Conservation (phyloP, 495 filamentous ascomycete species). For the Trichoderma parareesei region DNA sequence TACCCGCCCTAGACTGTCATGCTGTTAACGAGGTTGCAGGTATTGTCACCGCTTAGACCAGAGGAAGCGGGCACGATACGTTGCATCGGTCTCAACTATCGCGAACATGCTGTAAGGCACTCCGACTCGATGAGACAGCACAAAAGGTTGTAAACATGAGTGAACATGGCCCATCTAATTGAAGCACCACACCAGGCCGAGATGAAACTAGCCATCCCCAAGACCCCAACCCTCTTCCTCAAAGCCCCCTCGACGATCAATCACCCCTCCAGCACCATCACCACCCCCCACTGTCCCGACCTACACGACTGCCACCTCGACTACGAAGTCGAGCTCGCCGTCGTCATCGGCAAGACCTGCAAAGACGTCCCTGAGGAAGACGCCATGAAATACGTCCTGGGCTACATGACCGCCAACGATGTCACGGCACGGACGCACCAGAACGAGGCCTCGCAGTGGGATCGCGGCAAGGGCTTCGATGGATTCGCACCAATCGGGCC, state of each 20-base stretch:
- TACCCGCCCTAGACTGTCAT: neutral
- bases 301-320: conserved; percentile 30
- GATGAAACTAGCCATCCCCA: conserved; percentile 31
- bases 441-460: conserved; percentile 6
- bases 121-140: neutral
- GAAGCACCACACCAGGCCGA: conserved; percentile 10
- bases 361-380: conserved; percentile 29
- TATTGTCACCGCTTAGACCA: neutral
- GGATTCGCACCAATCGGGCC: conserved; percentile 7
- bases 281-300: conserved; percentile 38
- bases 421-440: conserved; percentile 20
- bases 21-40: neutral
- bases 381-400: conserved; percentile 25
- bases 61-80: conserved; percentile 4
- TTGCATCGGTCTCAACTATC: conserved; percentile 22
- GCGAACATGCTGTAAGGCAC: conserved; percentile 15
- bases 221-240: conserved; percentile 35
- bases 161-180: neutral
- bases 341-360: conserved; percentile 29
- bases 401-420: conserved; percentile 30
- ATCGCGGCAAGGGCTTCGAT: conserved; percentile 7
- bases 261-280: conserved; percentile 21
- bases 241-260: conserved; percentile 39
- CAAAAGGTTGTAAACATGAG: neutral
- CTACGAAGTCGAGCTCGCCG: conserved; percentile 31